Evolutionary conservation across 495 filamentous ascomycete species (phyloP).

Genomic region (Aspergillus olivimuriae): DNA sequence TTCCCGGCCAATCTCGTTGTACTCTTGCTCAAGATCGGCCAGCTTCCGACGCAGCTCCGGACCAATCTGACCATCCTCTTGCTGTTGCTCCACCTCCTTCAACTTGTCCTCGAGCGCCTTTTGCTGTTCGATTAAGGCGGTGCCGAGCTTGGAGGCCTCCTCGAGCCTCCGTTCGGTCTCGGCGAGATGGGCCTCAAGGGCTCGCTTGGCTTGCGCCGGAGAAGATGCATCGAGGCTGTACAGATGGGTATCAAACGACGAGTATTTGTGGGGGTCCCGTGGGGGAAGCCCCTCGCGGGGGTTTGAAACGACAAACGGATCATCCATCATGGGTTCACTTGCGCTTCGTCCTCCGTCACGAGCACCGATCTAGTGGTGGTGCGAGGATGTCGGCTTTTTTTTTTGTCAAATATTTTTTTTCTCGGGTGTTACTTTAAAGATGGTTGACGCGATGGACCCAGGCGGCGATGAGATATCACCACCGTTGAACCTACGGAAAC

Average conservation of each 20-base stretch:
- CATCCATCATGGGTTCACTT: conserved; percentile 38
- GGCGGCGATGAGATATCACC: no score
- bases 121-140: conserved; percentile 76
- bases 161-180: conserved; percentile 89
- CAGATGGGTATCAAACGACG: conserved; percentile 69
- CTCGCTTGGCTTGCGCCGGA: conserved; percentile 78
- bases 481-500: no score
- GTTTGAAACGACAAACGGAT: conserved; percentile 49
- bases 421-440: no score
- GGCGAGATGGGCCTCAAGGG: conserved; percentile 81
- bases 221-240: conserved; percentile 74
- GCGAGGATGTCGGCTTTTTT: neutral
- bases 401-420: no score
- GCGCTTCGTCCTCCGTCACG: neutral
- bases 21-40: conserved; percentile 84
- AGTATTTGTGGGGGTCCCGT: conserved; percentile 61
- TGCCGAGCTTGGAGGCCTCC: conserved; percentile 83
- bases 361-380: no score
- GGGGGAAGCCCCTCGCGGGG: conserved; percentile 27
- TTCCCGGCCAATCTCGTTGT: conserved; percentile 89
- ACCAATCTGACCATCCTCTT: conserved; percentile 74
- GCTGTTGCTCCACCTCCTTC: conserved; percentile 73
- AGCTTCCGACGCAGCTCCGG: conserved; percentile 79
- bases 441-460: no score
- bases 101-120: conserved; percentile 72